Evolutionary conservation across 2,329 filamentous ascomycete species (phyloP).

Genomic region (Aspergillus novoparasiticus): DNA sequence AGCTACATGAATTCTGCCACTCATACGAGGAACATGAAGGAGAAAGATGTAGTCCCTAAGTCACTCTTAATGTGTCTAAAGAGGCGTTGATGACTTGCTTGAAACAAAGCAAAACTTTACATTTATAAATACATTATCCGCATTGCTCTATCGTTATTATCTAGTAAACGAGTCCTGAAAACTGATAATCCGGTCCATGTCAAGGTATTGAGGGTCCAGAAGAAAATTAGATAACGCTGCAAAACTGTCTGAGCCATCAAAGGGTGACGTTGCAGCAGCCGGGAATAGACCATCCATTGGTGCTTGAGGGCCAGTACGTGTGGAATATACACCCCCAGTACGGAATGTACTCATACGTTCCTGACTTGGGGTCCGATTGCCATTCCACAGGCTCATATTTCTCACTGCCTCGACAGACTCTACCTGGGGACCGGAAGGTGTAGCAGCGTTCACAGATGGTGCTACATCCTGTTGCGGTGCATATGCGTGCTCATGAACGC

Average conservation of each 20-base stretch:
- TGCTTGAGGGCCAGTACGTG: not conserved
- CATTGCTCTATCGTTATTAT: not conserved
- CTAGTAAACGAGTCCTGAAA: not conserved
- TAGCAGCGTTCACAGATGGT: not conserved
- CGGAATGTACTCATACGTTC: not conserved
- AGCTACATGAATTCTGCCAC: not conserved
- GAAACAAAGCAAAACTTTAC: not conserved
- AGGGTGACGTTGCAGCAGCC: not conserved
- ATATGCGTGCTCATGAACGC: not conserved
- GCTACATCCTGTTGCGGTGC: not conserved
- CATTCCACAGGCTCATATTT: not conserved
- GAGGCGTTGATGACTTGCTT: not conserved
- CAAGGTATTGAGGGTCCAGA: not conserved
- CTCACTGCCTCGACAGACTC: not conserved
- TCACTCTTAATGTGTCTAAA: rapidly evolving
- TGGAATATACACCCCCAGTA: not conserved
- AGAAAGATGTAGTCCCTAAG: not conserved
- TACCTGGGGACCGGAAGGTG: too few relatives aligned
- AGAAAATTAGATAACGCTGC: not conserved
- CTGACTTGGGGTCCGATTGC: not conserved
- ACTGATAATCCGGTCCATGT: not conserved
- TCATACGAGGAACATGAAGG: not conserved
- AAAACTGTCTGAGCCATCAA: not conserved
- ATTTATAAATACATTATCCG: not conserved
- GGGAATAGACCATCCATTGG: not conserved